Evolutionary conservation across 805 yeast species (phyloP), one percentile per base, ranked within the genome.

Genomic region (Starmerella floricola): DNA sequence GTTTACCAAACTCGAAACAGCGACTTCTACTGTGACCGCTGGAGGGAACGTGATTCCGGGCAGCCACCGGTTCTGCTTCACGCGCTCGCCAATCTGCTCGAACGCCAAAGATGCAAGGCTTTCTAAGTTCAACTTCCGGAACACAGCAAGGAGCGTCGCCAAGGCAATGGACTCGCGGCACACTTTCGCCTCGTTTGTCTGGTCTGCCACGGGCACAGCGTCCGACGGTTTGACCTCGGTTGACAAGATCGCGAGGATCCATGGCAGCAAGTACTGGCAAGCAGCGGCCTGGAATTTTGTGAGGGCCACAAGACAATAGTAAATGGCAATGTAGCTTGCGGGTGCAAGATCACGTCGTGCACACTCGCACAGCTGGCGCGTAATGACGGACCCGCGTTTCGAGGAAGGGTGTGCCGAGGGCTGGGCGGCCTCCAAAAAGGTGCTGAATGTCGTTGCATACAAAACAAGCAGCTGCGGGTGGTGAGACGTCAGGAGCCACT

Each of bases 1-100:
- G 28, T 36, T 30, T 19, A 18, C 24, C n/a, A 27, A 11, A 28
- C 32, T 31, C 26, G 30, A 21, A 2, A 48, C 39, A 2, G 54
- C 48, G 8, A 38, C 46, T 20, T 40, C 45, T 8, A 43, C 36
- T 4, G 46, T 31, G 8, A 43, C 44, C 8, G 31, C 13, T 1
- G 44, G 34, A 1, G 56, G 56, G 36, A 46, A 51, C 10, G 50
- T 36, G 36, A 53, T 46, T 1, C 54, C 55, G 10, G 55, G 50
- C 4, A 53, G 46, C 56, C 56, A 53, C 11, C 28, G 38, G 13
- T 31, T 21, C 2, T n/a, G 6, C 13, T 34, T 17, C 10, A 53
- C 56, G 4, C 50, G 45, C 10, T 12, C 17, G 8, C 36, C 15
- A 31, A 53, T 48, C 19, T 31, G 33, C 3, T 33, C 27, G 26